phyloP scores from a whole-genome alignment of 225 moss, liverwort and hornwort genomes.

The Straminergon stramineum region DNA sequence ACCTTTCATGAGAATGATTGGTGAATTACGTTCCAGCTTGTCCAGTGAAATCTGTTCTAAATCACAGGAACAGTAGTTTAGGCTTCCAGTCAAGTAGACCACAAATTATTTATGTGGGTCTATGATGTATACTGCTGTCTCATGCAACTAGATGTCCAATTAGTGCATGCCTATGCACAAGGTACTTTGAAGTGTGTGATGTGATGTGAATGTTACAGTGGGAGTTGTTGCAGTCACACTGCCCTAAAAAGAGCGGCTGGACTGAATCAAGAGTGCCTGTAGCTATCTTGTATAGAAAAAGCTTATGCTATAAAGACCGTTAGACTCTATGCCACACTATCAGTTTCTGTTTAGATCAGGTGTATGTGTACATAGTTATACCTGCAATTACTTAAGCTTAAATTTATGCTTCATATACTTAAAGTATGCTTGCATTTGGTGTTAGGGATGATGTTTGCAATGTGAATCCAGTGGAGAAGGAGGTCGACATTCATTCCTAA shows the following conservation, averaged over 20 bases:
- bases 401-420: not conserved
- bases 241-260: not conserved
- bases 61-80: not conserved
- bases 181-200: not conserved
- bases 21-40: not conserved
- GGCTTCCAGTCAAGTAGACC: not conserved
- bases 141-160: not conserved
- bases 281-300: not conserved
- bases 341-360: not conserved
- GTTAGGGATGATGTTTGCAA: too few species aligned
- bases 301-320: not conserved
- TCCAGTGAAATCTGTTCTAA: not conserved
- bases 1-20: not conserved
- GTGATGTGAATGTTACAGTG: not conserved
- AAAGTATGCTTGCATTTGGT: too few species aligned
- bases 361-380: too few species aligned
- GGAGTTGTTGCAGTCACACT: slow-evolving; percentile 1
- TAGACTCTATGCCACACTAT: not conserved
- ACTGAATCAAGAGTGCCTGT: not conserved
- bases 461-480: too few species aligned
- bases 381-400: not conserved
- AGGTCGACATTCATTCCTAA: too few species aligned
- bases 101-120: slow-evolving; percentile 5
- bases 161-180: not conserved
- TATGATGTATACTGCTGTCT: not conserved